phyloP scores from a whole-genome alignment of 2,329 filamentous ascomycete genomes.

The Colletotrichum endophyticum region DNA sequence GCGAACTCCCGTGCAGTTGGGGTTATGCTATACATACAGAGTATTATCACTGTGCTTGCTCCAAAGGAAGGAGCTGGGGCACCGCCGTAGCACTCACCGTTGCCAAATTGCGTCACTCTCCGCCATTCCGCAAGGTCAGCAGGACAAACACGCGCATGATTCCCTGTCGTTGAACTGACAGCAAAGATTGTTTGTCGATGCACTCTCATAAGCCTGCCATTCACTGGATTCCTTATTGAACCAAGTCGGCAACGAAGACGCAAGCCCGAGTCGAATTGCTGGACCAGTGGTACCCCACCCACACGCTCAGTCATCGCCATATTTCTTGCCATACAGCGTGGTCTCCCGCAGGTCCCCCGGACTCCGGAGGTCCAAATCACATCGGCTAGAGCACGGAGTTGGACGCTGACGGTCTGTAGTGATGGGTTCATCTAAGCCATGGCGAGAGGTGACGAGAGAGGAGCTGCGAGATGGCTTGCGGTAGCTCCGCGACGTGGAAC shows the following conservation, averaged over 20 bases:
- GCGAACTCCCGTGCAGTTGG: too few species aligned
- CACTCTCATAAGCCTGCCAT: not conserved
- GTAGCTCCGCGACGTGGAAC: not conserved
- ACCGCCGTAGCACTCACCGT: too few species aligned
- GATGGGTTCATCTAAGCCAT: not conserved
- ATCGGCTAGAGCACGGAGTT: not conserved
- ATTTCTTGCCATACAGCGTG: not conserved
- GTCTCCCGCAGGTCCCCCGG: not conserved
- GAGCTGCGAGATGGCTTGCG: not conserved
- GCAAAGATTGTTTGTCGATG: not conserved
- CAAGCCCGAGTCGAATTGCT: fast-evolving
- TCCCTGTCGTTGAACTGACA: too few species aligned
- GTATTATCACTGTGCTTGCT: too few species aligned
- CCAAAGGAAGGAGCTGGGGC: too few species aligned
- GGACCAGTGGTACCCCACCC: fast-evolving
- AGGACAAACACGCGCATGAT: too few species aligned
- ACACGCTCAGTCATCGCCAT: not conserved
- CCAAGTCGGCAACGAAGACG: not conserved
- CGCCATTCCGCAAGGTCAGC: too few species aligned
- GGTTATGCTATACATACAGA: too few species aligned
- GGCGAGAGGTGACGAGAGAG: not conserved
- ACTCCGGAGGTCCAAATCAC: not conserved
- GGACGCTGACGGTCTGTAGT: fast-evolving
- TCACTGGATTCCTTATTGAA: not conserved
- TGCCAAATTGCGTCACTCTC: too few species aligned